Conservation (phyloP, 1,139 yeast genomes). For the Saccharomycopsis crataegensis region DNA sequence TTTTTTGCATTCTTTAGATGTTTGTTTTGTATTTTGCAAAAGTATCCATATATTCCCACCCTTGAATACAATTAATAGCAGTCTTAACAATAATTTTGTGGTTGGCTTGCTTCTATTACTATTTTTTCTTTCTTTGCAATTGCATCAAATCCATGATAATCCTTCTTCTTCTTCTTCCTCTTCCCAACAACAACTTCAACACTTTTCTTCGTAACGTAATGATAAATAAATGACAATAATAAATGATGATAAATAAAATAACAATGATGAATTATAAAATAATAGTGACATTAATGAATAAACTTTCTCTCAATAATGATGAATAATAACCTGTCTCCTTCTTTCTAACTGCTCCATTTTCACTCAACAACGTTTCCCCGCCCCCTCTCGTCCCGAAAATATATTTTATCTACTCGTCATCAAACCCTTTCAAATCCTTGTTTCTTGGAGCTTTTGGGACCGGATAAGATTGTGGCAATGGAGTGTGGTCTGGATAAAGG, state of each 20-base stretch:
- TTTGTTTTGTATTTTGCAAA: not conserved
- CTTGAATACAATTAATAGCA: too few species aligned
- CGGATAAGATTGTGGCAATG: slow-evolving; percentile 67
- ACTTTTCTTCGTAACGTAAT: too few species aligned
- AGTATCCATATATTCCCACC: not conserved
- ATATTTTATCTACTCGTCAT: slow-evolving; percentile 11
- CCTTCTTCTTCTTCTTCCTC: too few species aligned
- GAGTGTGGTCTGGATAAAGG: slow-evolving; percentile 58
- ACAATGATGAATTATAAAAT: not conserved
- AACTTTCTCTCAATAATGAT: not conserved
- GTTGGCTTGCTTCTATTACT: too few species aligned
- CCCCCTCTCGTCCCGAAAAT: not conserved
- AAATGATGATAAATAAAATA: not conserved
- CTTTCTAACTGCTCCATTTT: not conserved
- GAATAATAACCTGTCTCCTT: not conserved
- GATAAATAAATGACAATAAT: too few species aligned
- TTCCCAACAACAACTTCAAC: too few species aligned
- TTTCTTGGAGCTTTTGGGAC: slow-evolving; percentile 21
- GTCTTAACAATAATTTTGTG: too few species aligned
- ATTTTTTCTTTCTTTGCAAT: too few species aligned
- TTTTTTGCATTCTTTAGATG: not conserved
- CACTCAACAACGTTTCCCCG: not conserved
- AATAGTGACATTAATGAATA: not conserved
- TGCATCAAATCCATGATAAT: too few species aligned
- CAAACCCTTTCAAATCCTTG: slow-evolving; percentile 17